Conservation (phyloP, 257 asterid species). For the Ilex asprella region DNA sequence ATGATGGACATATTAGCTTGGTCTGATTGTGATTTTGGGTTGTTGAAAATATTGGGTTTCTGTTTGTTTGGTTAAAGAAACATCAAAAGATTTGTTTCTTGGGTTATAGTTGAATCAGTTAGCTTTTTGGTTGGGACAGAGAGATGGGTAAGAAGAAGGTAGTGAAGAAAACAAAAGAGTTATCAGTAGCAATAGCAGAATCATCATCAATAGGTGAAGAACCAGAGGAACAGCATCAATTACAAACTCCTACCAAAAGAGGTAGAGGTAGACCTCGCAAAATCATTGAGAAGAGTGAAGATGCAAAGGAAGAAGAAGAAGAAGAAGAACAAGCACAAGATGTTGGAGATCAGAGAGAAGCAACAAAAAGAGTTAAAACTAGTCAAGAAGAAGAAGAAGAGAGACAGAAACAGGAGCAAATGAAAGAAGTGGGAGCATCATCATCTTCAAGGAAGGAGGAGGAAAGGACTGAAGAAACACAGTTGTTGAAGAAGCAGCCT, state of each 20-base stretch:
- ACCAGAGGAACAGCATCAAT: conserved; percentile 12
- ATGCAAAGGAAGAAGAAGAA: conserved; percentile 15
- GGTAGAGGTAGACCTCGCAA: conserved; percentile 53
- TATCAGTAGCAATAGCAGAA: conserved; percentile 46
- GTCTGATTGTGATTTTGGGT: too few relatives aligned
- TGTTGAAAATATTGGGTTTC: too few relatives aligned
- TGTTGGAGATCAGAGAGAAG: conserved; percentile 12
- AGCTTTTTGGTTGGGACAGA: neutral
- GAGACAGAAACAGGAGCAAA: conserved; percentile 11
- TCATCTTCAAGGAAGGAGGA: conserved; percentile 13
- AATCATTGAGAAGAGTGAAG: conserved; percentile 17
- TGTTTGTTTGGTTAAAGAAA: too few relatives aligned
- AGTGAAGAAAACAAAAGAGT: conserved; percentile 42
- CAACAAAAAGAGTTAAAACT: conserved; percentile 29
- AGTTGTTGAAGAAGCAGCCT: conserved; percentile 13
- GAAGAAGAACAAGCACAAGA: conserved; percentile 13
- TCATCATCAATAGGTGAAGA: conserved; percentile 38
- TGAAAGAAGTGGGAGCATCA: conserved; percentile 11
- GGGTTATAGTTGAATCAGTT: neutral
- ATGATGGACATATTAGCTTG: too few relatives aligned
- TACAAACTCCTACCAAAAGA: conserved; percentile 47
- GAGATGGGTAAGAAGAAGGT: conserved; percentile 46
- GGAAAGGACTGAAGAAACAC: conserved; percentile 13
- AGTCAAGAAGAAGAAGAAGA: conserved; percentile 16
- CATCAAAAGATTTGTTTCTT: neutral